Evolutionary conservation across 768 basidiomycete species (phyloP).

Genomic region (Phaeolepiota aurea): DNA sequence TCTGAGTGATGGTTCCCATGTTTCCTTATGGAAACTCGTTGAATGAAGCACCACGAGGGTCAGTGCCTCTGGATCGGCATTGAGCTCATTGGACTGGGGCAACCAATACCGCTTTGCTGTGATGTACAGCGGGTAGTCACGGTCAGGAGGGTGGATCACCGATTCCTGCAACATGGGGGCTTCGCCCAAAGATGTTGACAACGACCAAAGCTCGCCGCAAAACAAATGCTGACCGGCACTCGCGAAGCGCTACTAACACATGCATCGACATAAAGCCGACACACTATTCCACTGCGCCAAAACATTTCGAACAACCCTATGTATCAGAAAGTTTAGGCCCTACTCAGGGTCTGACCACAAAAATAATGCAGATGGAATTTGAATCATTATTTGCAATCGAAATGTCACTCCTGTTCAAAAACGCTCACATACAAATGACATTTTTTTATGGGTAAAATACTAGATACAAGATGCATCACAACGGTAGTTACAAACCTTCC

Average conservation of each 20-base stretch:
- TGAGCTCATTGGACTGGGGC: conserved; percentile 25
- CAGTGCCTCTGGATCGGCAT: conserved; percentile 30
- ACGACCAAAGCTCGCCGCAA: too few relatives aligned
- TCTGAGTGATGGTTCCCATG: conserved; percentile 55
- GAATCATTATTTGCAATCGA: too few relatives aligned
- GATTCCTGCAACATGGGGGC: conserved; percentile 9
- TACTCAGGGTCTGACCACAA: too few relatives aligned
- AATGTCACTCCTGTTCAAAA: too few relatives aligned
- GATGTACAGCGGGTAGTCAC: conserved; percentile 38
- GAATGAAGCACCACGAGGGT: conserved; percentile 60
- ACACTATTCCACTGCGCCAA: too few relatives aligned
- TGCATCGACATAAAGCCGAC: too few relatives aligned
- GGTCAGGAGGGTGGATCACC: conserved; percentile 28
- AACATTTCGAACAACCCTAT: too few relatives aligned
- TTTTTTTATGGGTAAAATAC: not conserved
- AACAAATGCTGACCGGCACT: too few relatives aligned
- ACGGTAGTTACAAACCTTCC: not conserved
- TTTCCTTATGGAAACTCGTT: conserved; percentile 71
- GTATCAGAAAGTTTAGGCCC: too few relatives aligned
- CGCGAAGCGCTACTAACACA: too few relatives aligned
- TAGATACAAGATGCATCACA: not conserved
- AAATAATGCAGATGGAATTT: too few relatives aligned
- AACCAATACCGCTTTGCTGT: conserved; percentile 54
- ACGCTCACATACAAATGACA: not conserved
- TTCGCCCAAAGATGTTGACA: too few relatives aligned